A percentile compares a stretch with the other conserved stretches of the same genome.
Evolutionary conservation across 2,329 filamentous ascomycete genomes (phyloP).

Genomic region (Pyricularia grisea): DNA sequence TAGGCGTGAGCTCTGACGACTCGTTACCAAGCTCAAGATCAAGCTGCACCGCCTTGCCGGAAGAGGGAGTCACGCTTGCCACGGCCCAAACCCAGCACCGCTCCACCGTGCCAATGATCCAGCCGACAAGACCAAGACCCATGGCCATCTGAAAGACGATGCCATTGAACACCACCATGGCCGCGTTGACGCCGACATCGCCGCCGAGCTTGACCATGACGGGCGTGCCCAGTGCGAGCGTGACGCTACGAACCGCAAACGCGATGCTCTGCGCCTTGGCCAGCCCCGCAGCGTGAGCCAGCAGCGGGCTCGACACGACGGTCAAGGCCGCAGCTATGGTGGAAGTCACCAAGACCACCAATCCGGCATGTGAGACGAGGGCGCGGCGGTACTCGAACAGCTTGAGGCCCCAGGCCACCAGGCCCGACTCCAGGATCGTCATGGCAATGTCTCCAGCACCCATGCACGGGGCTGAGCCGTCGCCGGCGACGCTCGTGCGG

Average conservation of each 20-base stretch:
- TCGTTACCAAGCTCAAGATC: neutral
- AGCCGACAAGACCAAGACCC: slow-evolving; percentile 17
- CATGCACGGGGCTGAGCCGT: slow-evolving; percentile 9
- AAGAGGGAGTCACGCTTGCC: neutral
- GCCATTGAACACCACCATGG: slow-evolving; percentile 41
- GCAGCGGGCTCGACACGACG: slow-evolving; percentile 29
- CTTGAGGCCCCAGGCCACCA: slow-evolving; percentile 44
- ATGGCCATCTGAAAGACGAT: slow-evolving; percentile 28
- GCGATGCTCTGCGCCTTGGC: slow-evolving; percentile 21
- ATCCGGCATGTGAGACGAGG: slow-evolving; percentile 32
- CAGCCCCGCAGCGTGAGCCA: slow-evolving; percentile 27
- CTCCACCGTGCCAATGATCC: neutral
- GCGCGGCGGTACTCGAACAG: slow-evolving; percentile 38
- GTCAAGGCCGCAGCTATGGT: slow-evolving; percentile 28
- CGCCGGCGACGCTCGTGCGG: neutral
- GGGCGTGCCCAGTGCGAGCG: slow-evolving; percentile 38
- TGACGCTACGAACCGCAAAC: slow-evolving; percentile 40
- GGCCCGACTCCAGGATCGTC: slow-evolving; percentile 39
- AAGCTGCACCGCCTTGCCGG: neutral
- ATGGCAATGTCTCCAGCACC: slow-evolving; percentile 39
- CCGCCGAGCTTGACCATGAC: slow-evolving; percentile 34
- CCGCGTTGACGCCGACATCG: slow-evolving; percentile 36
- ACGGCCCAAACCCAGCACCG: neutral
- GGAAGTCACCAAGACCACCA: slow-evolving; percentile 27
- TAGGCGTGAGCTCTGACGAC: neutral